These are phyloP conservation scores for Globisporangium uncinulatum DNA, from an alignment of 352 stramenopile genomes.

Conservation along the genomic window DNA sequence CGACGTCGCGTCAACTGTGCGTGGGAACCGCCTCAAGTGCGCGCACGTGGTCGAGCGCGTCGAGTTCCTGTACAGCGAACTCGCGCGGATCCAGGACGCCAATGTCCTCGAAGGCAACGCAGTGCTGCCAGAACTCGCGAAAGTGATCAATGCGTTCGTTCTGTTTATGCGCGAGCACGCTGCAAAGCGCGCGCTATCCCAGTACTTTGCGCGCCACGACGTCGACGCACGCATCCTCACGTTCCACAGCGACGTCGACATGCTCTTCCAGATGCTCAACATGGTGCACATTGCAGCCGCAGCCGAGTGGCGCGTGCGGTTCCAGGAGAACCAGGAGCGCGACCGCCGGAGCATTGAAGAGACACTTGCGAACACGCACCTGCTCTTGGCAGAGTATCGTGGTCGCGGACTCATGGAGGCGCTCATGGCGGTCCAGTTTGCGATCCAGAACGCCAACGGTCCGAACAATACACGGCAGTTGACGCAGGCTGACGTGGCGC, in stretches of 20 bases:
- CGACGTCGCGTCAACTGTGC: too few species aligned
- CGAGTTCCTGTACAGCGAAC: slow-evolving; percentile 25
- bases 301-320: slow-evolving; percentile 8
- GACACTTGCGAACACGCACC: slow-evolving; percentile 9
- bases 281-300: slow-evolving; percentile 19
- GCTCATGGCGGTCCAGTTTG: slow-evolving; percentile 18
- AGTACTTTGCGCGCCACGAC: slow-evolving; percentile 9
- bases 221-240: slow-evolving; percentile 8
- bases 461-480: too few species aligned
- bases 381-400: slow-evolving; percentile 7
- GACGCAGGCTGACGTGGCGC: too few species aligned
- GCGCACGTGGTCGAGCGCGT: slow-evolving; percentile 13
- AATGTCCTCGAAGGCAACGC: slow-evolving; percentile 23
- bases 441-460: slow-evolving; percentile 12
- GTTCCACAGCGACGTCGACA: slow-evolving; percentile 18
- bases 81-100: slow-evolving; percentile 30
- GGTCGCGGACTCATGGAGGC: slow-evolving; percentile 13
- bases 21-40: too few species aligned
- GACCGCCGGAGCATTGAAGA: slow-evolving; percentile 9
- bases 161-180: slow-evolving; percentile 17
- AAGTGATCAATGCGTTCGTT: slow-evolving; percentile 26
- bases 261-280: slow-evolving; percentile 17
- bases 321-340: slow-evolving; percentile 11
- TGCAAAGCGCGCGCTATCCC: slow-evolving; percentile 13
- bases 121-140: slow-evolving; percentile 27